These are phyloP conservation scores for Ogataea chonburiensis DNA, from an alignment of 805 yeast species.

Conservation along the genomic window DNA sequence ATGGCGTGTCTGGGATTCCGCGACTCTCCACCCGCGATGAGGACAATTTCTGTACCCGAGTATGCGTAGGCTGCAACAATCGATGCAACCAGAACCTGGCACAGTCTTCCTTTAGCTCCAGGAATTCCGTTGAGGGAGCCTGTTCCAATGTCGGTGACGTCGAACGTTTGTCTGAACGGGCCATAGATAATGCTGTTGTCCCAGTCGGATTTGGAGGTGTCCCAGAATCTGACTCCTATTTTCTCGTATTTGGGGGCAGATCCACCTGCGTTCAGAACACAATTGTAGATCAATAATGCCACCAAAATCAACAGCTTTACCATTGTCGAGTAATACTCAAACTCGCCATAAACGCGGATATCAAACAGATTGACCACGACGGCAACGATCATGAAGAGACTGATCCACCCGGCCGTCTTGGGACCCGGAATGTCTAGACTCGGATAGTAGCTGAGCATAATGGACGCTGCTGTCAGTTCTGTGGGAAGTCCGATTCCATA, in stretches of 20 bases:
- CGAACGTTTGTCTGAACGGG: slow-evolving; percentile 70
- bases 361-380: slow-evolving; percentile 58
- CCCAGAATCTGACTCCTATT: slow-evolving; percentile 76
- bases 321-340: slow-evolving; percentile 62
- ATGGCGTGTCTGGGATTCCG: slow-evolving; percentile 72
- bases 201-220: slow-evolving; percentile 46
- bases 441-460: slow-evolving; percentile 69
- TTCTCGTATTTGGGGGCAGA: slow-evolving; percentile 41
- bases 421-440: slow-evolving; percentile 49
- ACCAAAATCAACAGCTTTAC: slow-evolving; percentile 54
- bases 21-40: slow-evolving; percentile 86
- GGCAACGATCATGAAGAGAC: slow-evolving; percentile 51
- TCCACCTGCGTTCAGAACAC: slow-evolving; percentile 61
- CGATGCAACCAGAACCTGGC: slow-evolving; percentile 60
- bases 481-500: slow-evolving; percentile 74
- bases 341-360: slow-evolving; percentile 71
- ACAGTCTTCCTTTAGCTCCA: slow-evolving; percentile 58
- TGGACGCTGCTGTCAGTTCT: slow-evolving; percentile 77
- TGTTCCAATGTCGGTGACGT: slow-evolving; percentile 58
- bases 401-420: slow-evolving; percentile 65
- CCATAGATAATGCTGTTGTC: slow-evolving; percentile 57
- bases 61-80: slow-evolving; percentile 71
- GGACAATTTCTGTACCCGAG: slow-evolving; percentile 79
- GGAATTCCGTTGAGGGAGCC: slow-evolving; percentile 56
- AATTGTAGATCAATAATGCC: slow-evolving; percentile 59